These are phyloP conservation scores for Oxyria digyna DNA, from an alignment of 148 eudicot genomes.

Conservation along the genomic window DNA sequence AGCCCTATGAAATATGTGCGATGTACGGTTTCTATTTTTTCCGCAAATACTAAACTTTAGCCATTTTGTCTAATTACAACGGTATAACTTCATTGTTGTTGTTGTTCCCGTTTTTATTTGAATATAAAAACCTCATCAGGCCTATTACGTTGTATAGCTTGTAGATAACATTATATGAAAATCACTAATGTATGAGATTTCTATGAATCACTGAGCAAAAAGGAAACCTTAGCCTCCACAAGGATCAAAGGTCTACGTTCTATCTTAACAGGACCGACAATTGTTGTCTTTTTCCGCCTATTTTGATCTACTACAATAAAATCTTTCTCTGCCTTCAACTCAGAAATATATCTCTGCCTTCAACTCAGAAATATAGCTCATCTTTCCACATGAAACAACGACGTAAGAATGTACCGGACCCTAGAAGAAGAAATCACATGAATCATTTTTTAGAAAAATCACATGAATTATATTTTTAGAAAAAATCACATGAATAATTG, in stretches of 20 bases:
- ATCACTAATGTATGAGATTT: not conserved
- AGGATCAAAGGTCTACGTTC: slow-evolving; percentile 75
- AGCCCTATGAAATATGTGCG: too few relatives aligned
- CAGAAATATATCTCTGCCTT: too few relatives aligned
- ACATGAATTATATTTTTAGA: not conserved
- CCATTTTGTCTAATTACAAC: too few relatives aligned
- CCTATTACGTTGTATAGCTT: too few relatives aligned
- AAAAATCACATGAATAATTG: not conserved
- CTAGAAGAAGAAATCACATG: slow-evolving; percentile 28
- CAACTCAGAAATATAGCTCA: slow-evolving; percentile 85
- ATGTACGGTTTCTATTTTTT: too few relatives aligned
- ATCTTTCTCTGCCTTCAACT: slow-evolving; percentile 74
- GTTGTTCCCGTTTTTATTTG: too few relatives aligned
- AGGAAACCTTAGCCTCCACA: slow-evolving; percentile 63
- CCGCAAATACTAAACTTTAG: too few relatives aligned
- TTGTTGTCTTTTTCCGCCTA: slow-evolving; percentile 65
- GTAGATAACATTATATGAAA: not conserved
- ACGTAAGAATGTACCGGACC: slow-evolving; percentile 97
- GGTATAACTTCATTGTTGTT: too few relatives aligned
- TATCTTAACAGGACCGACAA: slow-evolving; percentile 86
- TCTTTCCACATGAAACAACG: slow-evolving; percentile 79
- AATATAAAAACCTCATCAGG: too few relatives aligned
- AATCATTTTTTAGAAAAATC: too few relatives aligned
- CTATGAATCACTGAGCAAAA: too few relatives aligned
- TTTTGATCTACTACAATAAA: slow-evolving; percentile 60